phyloP scores from a whole-genome alignment of 1,284 basidiomycete species.

The Sporisorium iseilematis-ciliati region DNA sequence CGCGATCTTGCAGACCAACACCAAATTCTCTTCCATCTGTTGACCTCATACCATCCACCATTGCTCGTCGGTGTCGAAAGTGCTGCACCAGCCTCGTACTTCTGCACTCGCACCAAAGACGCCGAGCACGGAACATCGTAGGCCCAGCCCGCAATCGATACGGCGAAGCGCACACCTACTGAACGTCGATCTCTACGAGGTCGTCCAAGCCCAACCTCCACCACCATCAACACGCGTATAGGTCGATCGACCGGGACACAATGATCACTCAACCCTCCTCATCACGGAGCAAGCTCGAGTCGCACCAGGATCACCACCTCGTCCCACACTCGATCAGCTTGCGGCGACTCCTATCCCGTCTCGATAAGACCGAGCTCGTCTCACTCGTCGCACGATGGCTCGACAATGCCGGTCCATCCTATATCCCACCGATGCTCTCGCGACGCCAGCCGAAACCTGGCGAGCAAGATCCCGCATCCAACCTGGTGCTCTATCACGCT shows the following conservation, averaged over 20 bases:
- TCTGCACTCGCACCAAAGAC: neutral
- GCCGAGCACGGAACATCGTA: neutral
- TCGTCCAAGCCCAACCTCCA: conserved; percentile 4
- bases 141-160: neutral
- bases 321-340: conserved; percentile 43
- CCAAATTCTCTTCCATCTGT: neutral
- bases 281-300: conserved; percentile 37
- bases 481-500: conserved; percentile 43
- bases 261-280: conserved; percentile 50
- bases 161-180: neutral
- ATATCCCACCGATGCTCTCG: conserved; percentile 48
- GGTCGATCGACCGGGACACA: neutral
- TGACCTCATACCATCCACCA: conserved; percentile 1
- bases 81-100: neutral
- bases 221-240: neutral
- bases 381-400: conserved; percentile 44
- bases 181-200: no score
- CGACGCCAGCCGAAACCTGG: conserved; percentile 35
- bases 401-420: conserved; percentile 27
- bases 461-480: conserved; percentile 31
- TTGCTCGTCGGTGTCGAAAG: neutral
- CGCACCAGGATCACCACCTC: conserved; percentile 35
- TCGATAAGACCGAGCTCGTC: conserved; percentile 48
- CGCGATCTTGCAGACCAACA: conserved; percentile 23
- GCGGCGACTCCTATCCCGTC: conserved; percentile 37